Evolutionary conservation across 2,329 filamentous ascomycete genomes (phyloP).

Genomic region (Penicillium sp.): DNA sequence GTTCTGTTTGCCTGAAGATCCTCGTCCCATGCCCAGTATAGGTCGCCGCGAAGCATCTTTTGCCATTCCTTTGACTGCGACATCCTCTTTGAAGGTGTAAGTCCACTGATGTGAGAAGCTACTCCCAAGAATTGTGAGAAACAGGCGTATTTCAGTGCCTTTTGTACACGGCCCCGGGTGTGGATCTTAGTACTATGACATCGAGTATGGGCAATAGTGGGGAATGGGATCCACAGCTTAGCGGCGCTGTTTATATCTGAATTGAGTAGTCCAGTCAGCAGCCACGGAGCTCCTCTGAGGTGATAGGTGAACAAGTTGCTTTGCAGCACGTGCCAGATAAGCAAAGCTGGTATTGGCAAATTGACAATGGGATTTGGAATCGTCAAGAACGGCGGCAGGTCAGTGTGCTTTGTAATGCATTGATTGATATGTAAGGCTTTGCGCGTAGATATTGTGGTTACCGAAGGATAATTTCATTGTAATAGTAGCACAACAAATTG

Average conservation of each 20-base stretch:
- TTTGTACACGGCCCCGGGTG: not conserved
- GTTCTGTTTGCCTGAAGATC: constrained; percentile 26
- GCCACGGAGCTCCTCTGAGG: not conserved
- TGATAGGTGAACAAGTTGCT: not conserved
- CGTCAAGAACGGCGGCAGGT: not conserved
- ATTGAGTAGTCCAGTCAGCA: not conserved
- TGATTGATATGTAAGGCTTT: not conserved
- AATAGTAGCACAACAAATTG: too few relatives aligned
- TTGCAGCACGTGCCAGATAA: not conserved
- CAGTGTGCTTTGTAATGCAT: not conserved
- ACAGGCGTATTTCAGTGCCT: not conserved
- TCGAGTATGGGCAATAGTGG: not conserved
- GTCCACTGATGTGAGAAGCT: not conserved
- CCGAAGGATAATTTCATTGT: not conserved
- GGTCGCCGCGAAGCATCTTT: constrained; percentile 28
- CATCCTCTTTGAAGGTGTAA: constrained; percentile 3
- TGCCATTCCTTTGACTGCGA: constrained; percentile 26
- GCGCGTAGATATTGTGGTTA: not conserved
- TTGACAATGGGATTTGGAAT: not conserved
- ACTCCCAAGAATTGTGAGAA: not conserved
- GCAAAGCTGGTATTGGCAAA: not conserved
- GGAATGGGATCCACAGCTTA: not conserved
- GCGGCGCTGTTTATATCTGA: not conserved
- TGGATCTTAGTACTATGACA: too few relatives aligned
- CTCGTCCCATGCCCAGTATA: constrained; percentile 25